Conservation (phyloP, 2,329 filamentous ascomycete species). For the Sporothrix euskadiensis region DNA sequence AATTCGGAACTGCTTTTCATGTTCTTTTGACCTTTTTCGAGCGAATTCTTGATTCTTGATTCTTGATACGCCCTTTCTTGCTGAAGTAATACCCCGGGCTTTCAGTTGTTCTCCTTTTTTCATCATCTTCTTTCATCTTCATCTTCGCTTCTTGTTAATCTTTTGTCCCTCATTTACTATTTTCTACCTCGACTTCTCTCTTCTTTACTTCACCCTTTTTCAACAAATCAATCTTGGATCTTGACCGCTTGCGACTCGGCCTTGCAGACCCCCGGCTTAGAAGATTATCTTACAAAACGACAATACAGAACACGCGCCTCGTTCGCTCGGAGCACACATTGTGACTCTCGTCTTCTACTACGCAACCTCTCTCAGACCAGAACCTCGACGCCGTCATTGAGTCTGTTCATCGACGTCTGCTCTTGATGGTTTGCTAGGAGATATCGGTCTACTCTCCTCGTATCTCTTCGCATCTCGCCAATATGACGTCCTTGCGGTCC, state of each 20-base stretch:
- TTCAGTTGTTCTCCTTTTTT: neutral
- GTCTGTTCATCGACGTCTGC: neutral
- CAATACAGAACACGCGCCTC: neutral
- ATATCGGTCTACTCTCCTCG: neutral
- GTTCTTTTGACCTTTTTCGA: neutral
- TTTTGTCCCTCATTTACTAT: neutral
- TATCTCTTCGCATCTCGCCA: neutral
- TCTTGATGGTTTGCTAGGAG: neutral
- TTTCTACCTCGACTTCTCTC: neutral
- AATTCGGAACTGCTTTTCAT: neutral
- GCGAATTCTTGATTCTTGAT: neutral
- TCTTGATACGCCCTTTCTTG: neutral
- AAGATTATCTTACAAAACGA: neutral
- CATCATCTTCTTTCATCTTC: neutral
- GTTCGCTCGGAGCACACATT: neutral
- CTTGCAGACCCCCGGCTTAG: constrained; percentile 1
- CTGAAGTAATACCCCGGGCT: neutral
- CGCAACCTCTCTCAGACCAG: neutral
- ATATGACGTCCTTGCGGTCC: constrained; percentile 20
- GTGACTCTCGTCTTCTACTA: neutral
- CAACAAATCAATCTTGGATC: neutral
- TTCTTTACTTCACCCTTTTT: neutral
- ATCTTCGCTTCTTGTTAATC: neutral
- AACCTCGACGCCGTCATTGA: neutral
- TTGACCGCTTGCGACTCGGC: constrained; percentile 7